Conservation (phyloP, 192 early-diverging fungal genomes). For the Podila verticillata region DNA sequence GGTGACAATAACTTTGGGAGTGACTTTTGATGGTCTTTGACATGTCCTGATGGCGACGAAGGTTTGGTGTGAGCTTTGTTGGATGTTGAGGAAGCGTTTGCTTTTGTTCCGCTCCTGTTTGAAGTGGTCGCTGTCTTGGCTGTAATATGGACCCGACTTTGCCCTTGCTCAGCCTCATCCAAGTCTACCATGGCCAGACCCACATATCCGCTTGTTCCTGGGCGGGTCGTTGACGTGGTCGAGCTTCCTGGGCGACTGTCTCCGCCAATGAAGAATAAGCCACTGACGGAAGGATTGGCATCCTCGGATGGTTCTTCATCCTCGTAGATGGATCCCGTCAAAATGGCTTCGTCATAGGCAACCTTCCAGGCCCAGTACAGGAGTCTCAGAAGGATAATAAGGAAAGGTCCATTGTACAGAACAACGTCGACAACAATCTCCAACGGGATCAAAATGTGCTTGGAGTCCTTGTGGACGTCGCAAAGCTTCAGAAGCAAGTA, state of each 20-base stretch:
- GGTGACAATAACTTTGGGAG: conserved; percentile 13
- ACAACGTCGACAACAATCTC: conserved; percentile 48
- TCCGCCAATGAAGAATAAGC: conserved; percentile 23
- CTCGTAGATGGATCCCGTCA: conserved; percentile 42
- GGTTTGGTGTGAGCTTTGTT: neutral
- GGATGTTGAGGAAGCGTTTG: neutral
- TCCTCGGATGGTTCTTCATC: conserved; percentile 11
- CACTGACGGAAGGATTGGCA: neutral
- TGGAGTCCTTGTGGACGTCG: conserved; percentile 27
- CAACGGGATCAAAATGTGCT: conserved; percentile 38
- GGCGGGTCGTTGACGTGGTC: neutral
- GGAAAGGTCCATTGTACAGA: conserved; percentile 47
- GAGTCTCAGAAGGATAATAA: conserved; percentile 28
- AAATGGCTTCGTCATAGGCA: conserved; percentile 47
- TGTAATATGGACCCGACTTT: conserved; percentile 13
- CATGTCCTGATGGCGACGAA: neutral
- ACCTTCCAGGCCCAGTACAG: conserved; percentile 48
- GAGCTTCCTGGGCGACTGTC: conserved; percentile 7
- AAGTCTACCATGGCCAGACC: conserved; percentile 35
- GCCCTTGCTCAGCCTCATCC: conserved; percentile 44
- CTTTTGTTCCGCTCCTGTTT: neutral
- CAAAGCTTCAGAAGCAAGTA: conserved; percentile 35
- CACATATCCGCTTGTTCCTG: conserved; percentile 38
- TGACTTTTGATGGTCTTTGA: conserved; percentile 4
- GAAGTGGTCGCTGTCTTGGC: neutral